Percentiles rank a stretch among this genome's conserved stretches.
Conservation (phyloP, 495 filamentous ascomycete genomes). For the Friedmanniomyces endolithicus region DNA sequence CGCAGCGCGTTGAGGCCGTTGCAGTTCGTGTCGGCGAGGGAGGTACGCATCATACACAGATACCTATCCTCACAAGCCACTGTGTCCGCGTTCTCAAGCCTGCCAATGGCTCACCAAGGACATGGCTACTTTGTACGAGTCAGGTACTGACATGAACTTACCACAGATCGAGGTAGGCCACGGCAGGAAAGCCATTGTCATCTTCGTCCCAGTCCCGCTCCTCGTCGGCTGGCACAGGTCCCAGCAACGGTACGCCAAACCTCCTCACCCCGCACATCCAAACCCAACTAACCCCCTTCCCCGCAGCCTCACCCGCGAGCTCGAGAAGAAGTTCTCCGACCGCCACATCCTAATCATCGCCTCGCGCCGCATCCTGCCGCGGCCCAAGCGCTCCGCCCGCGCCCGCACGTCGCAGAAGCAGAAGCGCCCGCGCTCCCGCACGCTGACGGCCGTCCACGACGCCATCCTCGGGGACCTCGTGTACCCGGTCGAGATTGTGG, state of each 20-base stretch:
- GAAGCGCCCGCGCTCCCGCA: conserved; percentile 95
- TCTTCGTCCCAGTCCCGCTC: conserved; percentile 98
- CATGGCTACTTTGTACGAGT: background rate
- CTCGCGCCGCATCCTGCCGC: conserved; percentile 94
- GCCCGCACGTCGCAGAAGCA: conserved; percentile 86
- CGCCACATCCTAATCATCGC: conserved; percentile 98
- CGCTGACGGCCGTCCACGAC: conserved; percentile 95
- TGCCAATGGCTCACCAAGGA: background rate
- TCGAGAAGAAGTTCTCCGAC: conserved; percentile 99
- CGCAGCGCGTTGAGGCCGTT: conserved; percentile 83
- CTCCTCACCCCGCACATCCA: background rate
- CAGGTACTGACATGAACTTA: conserved; percentile 24
- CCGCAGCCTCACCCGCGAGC: conserved; percentile 88
- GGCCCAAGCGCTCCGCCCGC: conserved; percentile 90
- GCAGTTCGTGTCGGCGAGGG: conserved; percentile 92
- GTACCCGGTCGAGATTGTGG: conserved; percentile 99
- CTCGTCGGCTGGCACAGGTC: conserved; percentile 92
- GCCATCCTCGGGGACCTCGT: conserved; percentile 90
- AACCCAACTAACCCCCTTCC: background rate
- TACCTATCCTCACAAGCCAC: background rate
- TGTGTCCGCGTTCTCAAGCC: background rate
- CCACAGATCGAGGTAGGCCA: conserved; percentile 98
- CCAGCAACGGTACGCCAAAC: conserved; percentile 77
- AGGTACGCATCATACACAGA: conserved; percentile 58
- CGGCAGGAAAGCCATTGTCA: conserved; percentile 99